These are phyloP conservation scores for Oropetium thomaeum DNA, from an alignment of 176 grass and related monocot genomes.

Conservation along the genomic window DNA sequence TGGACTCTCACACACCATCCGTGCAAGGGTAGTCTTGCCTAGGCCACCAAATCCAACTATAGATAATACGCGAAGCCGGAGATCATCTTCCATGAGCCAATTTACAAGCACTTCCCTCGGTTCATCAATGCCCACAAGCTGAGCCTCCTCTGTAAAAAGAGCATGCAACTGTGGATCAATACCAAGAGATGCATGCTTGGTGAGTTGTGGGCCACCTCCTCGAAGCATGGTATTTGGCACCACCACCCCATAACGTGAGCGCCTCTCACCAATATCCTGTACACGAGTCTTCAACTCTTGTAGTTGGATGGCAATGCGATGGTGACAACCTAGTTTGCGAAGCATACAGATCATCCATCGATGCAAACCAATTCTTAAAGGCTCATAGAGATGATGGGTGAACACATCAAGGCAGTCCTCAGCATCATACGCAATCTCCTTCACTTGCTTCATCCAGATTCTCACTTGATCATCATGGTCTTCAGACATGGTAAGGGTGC, in stretches of 20 bases:
- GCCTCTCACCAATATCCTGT: constrained; percentile 10
- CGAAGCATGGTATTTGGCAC: not conserved
- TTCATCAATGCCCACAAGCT: constrained; percentile 39
- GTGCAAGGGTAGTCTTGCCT: constrained; percentile 37
- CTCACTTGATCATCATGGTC: constrained; percentile 27
- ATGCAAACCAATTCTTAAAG: constrained; percentile 14
- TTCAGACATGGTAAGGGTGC: constrained; percentile 3
- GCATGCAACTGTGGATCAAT: constrained; percentile 29
- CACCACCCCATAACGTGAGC: constrained; percentile 18
- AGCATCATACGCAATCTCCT: constrained; percentile 38
- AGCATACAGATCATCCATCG: not conserved
- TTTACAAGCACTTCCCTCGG: constrained; percentile 20
- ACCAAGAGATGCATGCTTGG: not conserved
- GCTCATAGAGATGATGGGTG: not conserved
- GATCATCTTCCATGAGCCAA: constrained; percentile 21
- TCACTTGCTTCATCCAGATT: constrained; percentile 40
- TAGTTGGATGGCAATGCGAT: constrained; percentile 20
- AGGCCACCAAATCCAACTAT: constrained; percentile 40
- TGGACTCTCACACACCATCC: constrained; percentile 33
- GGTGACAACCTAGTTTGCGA: not conserved
- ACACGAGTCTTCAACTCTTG: constrained; percentile 28
- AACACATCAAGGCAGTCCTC: constrained; percentile 42
- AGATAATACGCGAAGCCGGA: constrained; percentile 18
- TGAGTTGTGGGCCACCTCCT: not conserved
- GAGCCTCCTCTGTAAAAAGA: constrained; percentile 41